A percentile compares a stretch with the other conserved stretches of the same genome.
Conservation (phyloP, 1,139 yeast species). For the Pichia sp. region DNA sequence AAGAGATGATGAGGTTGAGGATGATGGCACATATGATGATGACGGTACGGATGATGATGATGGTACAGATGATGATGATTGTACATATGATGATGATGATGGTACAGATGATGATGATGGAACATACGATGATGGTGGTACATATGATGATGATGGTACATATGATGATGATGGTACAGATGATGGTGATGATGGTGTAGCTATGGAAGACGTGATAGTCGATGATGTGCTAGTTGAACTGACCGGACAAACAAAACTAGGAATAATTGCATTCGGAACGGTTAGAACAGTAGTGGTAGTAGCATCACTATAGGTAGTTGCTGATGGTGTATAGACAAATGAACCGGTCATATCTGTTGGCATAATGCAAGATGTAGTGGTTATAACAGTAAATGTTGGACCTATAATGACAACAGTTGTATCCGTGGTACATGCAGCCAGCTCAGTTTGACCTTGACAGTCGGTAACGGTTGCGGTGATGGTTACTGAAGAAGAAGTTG, state of each 20-base stretch:
- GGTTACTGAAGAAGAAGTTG: conserved; percentile 4
- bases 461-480: conserved; percentile 17
- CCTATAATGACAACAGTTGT: conserved; percentile 2
- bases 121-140: not conserved
- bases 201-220: not conserved
- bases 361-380: conserved; percentile 11
- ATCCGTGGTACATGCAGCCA: conserved; percentile 6
- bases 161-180: no score
- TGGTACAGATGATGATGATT: not conserved
- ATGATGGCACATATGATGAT: not conserved
- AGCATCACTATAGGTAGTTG: not conserved
- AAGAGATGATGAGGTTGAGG: not conserved
- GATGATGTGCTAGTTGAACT: not conserved
- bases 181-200: not conserved
- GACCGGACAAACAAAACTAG: conserved; percentile 9
- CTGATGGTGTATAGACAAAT: conserved; percentile 1
- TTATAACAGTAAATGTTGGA: conserved; percentile 15
- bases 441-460: conserved; percentile 15
- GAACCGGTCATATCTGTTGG: conserved; percentile 5
- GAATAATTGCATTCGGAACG: conserved; percentile 10
- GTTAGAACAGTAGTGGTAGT: conserved; percentile 8
- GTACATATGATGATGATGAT: not conserved
- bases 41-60: no score
- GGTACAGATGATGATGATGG: no score
- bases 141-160: not conserved